Evolutionary conservation across 129 eudicot genomes (phyloP), one percentile per base, ranked within the genome.

Genomic region (Cynara cardunculus): DNA sequence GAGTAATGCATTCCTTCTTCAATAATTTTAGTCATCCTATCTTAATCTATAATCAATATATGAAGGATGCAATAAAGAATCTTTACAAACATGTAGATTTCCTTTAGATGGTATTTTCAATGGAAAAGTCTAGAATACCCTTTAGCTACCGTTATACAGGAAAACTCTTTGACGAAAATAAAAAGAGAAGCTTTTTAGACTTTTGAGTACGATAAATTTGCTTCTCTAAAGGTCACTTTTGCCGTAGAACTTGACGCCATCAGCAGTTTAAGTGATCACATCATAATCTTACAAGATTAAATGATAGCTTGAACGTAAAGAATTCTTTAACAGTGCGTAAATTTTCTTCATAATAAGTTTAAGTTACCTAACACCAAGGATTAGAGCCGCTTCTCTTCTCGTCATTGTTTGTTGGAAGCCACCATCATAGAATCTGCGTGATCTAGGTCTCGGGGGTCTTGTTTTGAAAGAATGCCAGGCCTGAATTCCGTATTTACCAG

Each of bases 391-490:
- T 88, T 94, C 98, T 59, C 97, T 86, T 81, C 88, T 90, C n/a
- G 96, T 94, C 98, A 94, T 91, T 44, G 87, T 84, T 64, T 85
- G 92, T 79, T 92, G 98, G 77, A 94, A 94, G 72, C 98, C 98
- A 1, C 98, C 98, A 77, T 90, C 96, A 35, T 92, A 92, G 32
- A 94, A 94, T 82, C 83, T 88, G 74, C 97, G 92, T 59, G 93
- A 68, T 85, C 87, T 83, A 28, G 91, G 86, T 32, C 79, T 87
- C 7, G 92, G 92, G 44, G 98, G 97, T 76, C 91, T 86, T 65
- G 91, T 87, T 85, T 90, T 94, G 82, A 88, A 88, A 78, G 98
- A 91, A 74, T 94, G 88, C 98, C 97, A 91, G 0, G 97, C 97
- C 62, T 84, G 91, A 73, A 94, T 87, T 61, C 91, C 82, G 81